Conservation (phyloP, 305 asterid species). For the Solanum hybrid region DNA sequence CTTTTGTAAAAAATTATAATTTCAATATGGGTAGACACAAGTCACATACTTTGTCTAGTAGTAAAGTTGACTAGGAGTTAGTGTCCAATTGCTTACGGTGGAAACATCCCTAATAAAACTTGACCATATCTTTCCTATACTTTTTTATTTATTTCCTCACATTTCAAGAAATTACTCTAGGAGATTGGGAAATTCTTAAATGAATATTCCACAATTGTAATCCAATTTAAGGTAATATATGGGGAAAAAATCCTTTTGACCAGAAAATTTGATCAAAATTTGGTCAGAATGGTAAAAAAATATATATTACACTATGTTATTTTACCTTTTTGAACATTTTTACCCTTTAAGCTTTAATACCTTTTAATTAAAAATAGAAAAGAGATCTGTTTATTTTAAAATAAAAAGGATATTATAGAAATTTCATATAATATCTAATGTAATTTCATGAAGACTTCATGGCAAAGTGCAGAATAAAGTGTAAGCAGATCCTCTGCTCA, state of each 20-base stretch:
- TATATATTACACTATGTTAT: no score
- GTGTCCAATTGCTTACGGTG: constrained; percentile 24
- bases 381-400: no score
- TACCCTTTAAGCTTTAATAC: no score
- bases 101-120: constrained; percentile 19
- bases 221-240: background rate
- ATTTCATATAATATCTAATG: no score
- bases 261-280: no score
- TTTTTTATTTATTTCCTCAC: background rate
- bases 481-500: background rate
- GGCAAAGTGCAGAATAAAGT: background rate
- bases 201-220: background rate
- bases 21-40: constrained; percentile 1
- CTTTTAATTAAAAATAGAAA: no score
- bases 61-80: constrained; percentile 26
- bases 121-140: background rate
- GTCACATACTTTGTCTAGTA: constrained; percentile 17
- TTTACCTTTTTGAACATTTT: no score
- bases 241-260: no score
- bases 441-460: background rate
- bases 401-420: no score
- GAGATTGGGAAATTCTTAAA: background rate
- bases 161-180: background rate
- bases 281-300: no score
- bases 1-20: background rate